Evolutionary conservation across 805 yeast species (phyloP), one percentile per base, ranked within the genome.

Genomic region (Candida pseudoglaebosa): DNA sequence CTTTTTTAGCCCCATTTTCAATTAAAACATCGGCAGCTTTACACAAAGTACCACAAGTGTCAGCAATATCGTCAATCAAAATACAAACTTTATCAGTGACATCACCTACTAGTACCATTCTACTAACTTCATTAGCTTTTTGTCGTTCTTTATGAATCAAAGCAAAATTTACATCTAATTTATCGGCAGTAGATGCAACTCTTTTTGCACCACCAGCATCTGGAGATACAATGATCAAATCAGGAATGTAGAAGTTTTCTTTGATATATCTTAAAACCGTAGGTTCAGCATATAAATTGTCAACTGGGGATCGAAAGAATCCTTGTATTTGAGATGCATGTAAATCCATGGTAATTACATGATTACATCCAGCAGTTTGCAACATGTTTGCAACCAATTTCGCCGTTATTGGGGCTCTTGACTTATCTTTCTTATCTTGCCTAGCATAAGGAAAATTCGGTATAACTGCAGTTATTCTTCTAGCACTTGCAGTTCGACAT

Each of bases 251-350:
- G 36, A 78, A 66, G 39, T 75, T 71, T 47, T 82, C 90, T 43
- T 72, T 75, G 35, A 85, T 84, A 54, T 84, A 84, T 53, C 84
- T 71, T 29, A 85, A 80, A 24, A 84, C 90, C 48, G 81, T 74
- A 38, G 93, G 93, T 62, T 85, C 95, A 16, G 91, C 91, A 53
- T 85, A 85, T 50, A 85, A 63, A 57, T 85, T 85, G 59, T 85
- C 95, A 15, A 84, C 93, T 2, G 95, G 95, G 17, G 82, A 82
- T 46, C 80, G 80, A 50, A 85, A 85, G 54, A 85, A 85, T 5
- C 95, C 95, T 62, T 85, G 95, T 50, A 85, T 85, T 57, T 85
- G 95, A 16, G 90, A 80, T n/a, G 93, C 93, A 56, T 85, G 95
- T 48, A 85, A 62, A 56, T 85, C 95, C 90, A 85, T 81, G 15